Evolutionary conservation across 192 early-diverging fungal species (phyloP).

Genomic region (Umbelopsis vinacea): DNA sequence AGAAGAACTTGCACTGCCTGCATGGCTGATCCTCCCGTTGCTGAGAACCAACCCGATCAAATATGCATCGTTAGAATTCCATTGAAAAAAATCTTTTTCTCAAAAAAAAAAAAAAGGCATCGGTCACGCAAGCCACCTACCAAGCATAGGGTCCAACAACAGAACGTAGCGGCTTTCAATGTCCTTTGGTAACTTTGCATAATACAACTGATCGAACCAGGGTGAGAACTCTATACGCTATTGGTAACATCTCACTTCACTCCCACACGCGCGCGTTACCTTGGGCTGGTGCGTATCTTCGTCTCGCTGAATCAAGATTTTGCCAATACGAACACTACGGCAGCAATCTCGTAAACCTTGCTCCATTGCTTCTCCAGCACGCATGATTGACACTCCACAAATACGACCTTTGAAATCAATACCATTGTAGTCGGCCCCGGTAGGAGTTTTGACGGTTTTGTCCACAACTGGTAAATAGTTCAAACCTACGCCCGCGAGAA

Average conservation of each 20-base stretch:
- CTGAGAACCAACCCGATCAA: conserved; percentile 39
- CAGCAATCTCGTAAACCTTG: conserved; percentile 85
- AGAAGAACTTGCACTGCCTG: conserved; percentile 90
- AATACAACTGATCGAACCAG: conserved; percentile 66
- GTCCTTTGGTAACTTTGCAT: conserved; percentile 90
- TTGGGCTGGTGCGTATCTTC: conserved; percentile 91
- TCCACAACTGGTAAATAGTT: conserved; percentile 88
- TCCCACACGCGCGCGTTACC: conserved; percentile 21
- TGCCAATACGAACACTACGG: conserved; percentile 89
- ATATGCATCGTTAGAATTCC: neutral
- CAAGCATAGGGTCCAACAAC: conserved; percentile 94
- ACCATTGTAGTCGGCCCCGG: conserved; percentile 47
- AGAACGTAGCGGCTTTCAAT: conserved; percentile 82
- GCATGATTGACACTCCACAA: conserved; percentile 95
- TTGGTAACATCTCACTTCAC: neutral
- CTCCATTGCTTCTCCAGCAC: conserved; percentile 95
- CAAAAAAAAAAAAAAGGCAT: too few species aligned
- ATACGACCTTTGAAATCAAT: conserved; percentile 77
- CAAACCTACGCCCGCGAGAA: conserved; percentile 57
- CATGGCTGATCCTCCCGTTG: conserved; percentile 93
- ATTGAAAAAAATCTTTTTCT: too few species aligned
- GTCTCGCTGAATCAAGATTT: conserved; percentile 95
- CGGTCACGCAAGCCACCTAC: conserved; percentile 41
- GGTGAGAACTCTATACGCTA: too few species aligned
- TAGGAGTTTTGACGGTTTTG: conserved; percentile 81